Conservation (phyloP, 768 basidiomycete genomes). For the Lentinula boryana region DNA sequence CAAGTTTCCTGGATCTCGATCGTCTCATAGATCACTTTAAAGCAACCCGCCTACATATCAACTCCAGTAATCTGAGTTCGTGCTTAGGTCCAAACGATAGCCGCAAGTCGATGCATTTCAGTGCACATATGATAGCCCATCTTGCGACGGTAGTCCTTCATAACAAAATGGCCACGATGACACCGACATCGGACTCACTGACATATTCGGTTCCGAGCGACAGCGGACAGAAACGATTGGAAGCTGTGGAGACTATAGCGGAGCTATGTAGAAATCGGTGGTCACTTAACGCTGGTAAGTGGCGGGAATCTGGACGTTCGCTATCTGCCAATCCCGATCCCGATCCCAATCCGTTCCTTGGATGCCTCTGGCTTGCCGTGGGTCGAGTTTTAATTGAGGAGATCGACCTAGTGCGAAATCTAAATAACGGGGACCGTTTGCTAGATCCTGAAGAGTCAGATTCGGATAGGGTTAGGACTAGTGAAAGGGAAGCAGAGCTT, state of each 20-base stretch:
- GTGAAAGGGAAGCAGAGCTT: neutral
- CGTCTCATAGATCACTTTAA: neutral
- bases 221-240: neutral
- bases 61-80: neutral
- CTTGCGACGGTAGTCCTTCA: constrained; percentile 18
- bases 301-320: neutral
- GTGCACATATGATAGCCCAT: neutral
- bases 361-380: neutral
- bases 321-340: neutral
- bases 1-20: neutral
- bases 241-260: neutral
- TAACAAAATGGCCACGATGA: constrained; percentile 3
- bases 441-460: neutral
- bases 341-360: constrained; percentile 5
- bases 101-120: neutral
- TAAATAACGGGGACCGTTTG: neutral
- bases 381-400: neutral
- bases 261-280: neutral
- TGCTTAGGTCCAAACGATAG: neutral
- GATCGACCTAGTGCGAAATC: neutral
- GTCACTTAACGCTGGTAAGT: neutral
- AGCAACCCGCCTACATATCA: neutral
- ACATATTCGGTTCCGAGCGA: constrained; percentile 14
- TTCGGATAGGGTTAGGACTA: neutral
- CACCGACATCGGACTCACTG: constrained; percentile 13